Percentiles rank a stretch among this genome's conserved stretches.
Evolutionary conservation across 257 asterid species (phyloP).

Genomic region (Solanum piurae): DNA sequence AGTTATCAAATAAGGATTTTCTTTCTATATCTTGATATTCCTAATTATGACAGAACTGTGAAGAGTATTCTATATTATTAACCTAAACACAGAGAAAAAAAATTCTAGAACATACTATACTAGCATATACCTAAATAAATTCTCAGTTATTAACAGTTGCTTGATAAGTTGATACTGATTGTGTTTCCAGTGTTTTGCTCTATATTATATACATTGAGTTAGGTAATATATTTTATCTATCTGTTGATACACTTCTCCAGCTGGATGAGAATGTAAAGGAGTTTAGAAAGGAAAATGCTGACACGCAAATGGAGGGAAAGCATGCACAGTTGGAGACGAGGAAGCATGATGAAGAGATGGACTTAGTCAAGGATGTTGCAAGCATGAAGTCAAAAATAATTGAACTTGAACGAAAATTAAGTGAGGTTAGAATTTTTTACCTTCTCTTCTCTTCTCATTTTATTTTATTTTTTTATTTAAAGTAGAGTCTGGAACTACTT

Average conservation of each 20-base stretch:
- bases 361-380: conserved; percentile 13
- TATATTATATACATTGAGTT: background rate
- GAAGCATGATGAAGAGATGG: conserved; percentile 9
- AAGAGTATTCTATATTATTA: background rate
- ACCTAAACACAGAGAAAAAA: background rate
- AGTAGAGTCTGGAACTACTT: background rate
- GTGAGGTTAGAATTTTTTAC: conserved; percentile 17
- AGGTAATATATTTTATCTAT: background rate
- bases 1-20: background rate
- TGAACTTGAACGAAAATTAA: conserved; percentile 22
- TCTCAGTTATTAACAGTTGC: background rate
- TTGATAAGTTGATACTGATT: background rate
- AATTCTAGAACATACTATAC: background rate
- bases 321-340: background rate
- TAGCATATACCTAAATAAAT: background rate
- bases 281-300: conserved; percentile 1
- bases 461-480: background rate
- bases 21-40: background rate
- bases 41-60: background rate
- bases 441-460: background rate
- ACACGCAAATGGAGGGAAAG: conserved; percentile 1
- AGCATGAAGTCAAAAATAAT: conserved; percentile 18
- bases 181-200: background rate
- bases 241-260: conserved; percentile 8
- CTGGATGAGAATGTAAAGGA: conserved; percentile 7